Conservation (phyloP, 148 eudicot species). For the Pouteria glomerata region DNA sequence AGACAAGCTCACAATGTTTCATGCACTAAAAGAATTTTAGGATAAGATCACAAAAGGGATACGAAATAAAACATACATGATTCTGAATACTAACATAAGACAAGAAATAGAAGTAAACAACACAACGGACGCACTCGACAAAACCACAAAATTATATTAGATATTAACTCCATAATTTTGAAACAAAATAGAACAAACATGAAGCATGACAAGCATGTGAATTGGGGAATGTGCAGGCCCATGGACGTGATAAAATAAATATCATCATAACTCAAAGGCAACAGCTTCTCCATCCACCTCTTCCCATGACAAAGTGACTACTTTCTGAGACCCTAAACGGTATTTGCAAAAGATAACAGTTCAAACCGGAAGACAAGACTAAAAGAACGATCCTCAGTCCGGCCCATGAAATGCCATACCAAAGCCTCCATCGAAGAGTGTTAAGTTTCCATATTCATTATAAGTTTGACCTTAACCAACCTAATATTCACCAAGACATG, state of each 20-base stretch:
- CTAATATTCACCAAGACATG: no score
- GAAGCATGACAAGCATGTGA: neutral
- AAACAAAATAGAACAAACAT: neutral
- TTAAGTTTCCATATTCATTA: neutral
- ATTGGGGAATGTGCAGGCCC: neutral
- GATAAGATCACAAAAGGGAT: neutral
- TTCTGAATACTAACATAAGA: neutral
- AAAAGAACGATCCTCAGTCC: slow-evolving; percentile 1
- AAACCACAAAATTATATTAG: neutral
- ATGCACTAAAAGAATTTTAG: neutral
- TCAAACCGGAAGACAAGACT: neutral
- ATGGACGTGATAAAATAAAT: neutral
- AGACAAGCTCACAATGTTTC: no score
- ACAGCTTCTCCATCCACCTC: neutral
- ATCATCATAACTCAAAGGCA: neutral
- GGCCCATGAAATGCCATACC: neutral
- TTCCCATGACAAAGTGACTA: neutral
- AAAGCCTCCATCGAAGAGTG: neutral
- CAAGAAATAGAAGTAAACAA: neutral
- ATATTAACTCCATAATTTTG: neutral
- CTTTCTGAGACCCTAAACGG: neutral
- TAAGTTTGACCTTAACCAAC: neutral
- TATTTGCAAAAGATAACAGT: neutral
- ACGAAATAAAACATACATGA: neutral
- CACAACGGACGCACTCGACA: neutral